These are phyloP conservation scores for Erythrophleum fordii DNA, from an alignment of 306 rosid species.

Conservation along the genomic window DNA sequence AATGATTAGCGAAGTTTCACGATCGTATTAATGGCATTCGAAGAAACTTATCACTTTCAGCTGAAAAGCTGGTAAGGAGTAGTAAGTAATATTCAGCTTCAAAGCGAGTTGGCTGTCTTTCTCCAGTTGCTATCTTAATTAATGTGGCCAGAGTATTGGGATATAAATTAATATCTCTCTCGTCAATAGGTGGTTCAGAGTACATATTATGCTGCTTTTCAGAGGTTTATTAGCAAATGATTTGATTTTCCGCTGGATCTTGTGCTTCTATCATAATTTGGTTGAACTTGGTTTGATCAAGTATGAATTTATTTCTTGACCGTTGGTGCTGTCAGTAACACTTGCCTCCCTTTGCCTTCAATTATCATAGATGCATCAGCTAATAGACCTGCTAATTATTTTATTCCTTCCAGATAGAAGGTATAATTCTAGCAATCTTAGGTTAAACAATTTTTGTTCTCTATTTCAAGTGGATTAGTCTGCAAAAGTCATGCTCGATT, in stretches of 20 bases:
- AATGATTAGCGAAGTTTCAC: slow-evolving; percentile 27
- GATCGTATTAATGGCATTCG: slow-evolving; percentile 21
- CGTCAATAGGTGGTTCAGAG: neutral
- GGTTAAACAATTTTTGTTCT: neutral
- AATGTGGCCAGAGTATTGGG: neutral
- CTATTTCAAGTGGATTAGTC: neutral
- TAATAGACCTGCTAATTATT: neutral
- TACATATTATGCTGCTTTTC: slow-evolving; percentile 29
- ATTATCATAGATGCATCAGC: neutral
- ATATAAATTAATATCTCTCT: neutral
- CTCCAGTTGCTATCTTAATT: slow-evolving; percentile 4
- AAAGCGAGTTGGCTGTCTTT: slow-evolving; percentile 10
- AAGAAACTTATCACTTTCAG: slow-evolving; percentile 28
- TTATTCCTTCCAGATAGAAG: neutral
- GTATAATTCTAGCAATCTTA: neutral
- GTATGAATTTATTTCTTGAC: slow-evolving; percentile 3
- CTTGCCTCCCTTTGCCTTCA: no score
- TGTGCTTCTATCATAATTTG: slow-evolving; percentile 30
- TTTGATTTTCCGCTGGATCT: slow-evolving; percentile 30
- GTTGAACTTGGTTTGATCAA: slow-evolving; percentile 26
- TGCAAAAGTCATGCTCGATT: neutral
- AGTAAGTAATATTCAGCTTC: slow-evolving; percentile 12
- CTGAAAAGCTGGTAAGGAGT: slow-evolving; percentile 20
- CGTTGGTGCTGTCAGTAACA: neutral
- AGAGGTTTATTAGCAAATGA: slow-evolving; percentile 7